A percentile compares a stretch with the other conserved stretches of the same genome.
Evolutionary conservation across 2,329 filamentous ascomycete species (phyloP).

Genomic region (Clarireedia monteithiana): DNA sequence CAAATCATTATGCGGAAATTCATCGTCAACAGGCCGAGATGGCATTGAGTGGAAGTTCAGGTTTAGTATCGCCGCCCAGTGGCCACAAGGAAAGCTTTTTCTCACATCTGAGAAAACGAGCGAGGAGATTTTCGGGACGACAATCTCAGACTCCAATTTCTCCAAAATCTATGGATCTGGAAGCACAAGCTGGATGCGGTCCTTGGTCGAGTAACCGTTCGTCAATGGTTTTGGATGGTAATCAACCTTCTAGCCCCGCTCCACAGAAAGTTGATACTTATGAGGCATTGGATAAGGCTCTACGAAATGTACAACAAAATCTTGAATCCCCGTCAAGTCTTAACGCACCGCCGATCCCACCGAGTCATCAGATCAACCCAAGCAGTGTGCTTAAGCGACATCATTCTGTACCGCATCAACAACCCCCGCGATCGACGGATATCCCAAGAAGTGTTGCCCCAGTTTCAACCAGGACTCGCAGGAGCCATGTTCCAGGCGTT

Average conservation of each 20-base stretch:
- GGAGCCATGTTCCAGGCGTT: slow-evolving; percentile 66
- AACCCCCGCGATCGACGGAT: slow-evolving; percentile 47
- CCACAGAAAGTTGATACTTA: slow-evolving; percentile 46
- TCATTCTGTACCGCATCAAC: slow-evolving; percentile 56
- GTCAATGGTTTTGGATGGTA: slow-evolving; percentile 65
- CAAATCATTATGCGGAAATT: slow-evolving; percentile 85
- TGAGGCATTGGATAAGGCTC: slow-evolving; percentile 52
- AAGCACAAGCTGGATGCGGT: slow-evolving; percentile 85
- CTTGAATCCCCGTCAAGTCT: slow-evolving; percentile 34
- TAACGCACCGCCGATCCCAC: slow-evolving; percentile 38
- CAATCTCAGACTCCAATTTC: slow-evolving; percentile 71
- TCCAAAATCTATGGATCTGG: slow-evolving; percentile 75
- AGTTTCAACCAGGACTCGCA: slow-evolving; percentile 71
- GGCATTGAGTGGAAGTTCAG: slow-evolving; percentile 70
- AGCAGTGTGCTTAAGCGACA: slow-evolving; percentile 53
- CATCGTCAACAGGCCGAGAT: slow-evolving; percentile 88
- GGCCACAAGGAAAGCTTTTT: slow-evolving; percentile 95
- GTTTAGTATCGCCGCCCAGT: slow-evolving; percentile 66
- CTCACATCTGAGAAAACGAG: slow-evolving; percentile 89
- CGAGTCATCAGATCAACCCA: slow-evolving; percentile 43
- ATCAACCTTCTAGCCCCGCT: slow-evolving; percentile 38
- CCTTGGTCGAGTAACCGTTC: slow-evolving; percentile 84
- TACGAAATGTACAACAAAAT: slow-evolving; percentile 46
- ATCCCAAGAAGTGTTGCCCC: slow-evolving; percentile 52
- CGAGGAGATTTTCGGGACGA: slow-evolving; percentile 83